Evolutionary conservation across 208 protist species (phyloP), one percentile per base, ranked within the genome.

Genomic region (Trypanosoma caninum): DNA sequence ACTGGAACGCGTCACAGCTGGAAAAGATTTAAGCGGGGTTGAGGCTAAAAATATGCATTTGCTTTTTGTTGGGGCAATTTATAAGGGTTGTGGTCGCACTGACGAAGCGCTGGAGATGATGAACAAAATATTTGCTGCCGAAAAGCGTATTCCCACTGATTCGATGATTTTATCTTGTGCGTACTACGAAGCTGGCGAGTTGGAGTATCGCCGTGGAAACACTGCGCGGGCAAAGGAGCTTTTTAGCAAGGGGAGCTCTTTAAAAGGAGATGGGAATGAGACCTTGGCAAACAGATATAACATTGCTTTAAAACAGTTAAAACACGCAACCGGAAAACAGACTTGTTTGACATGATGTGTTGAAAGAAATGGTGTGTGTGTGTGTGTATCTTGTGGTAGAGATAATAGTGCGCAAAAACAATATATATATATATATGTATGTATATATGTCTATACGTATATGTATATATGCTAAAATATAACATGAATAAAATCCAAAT

Each of bases 231-330:
- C 89, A 45, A 92, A 92, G 59, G 63, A 84, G 51, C 58, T 91
- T n/a, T 91, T 96, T 37, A 77, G 81, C 2, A 86, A 87, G 55
- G 89, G 89, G 45, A 76, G 74, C 52, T 81, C 73, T 35, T 71
- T 96, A 53, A 91, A 89, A 38, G 89, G 89, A n/a, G 86, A 93
- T 63, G 83, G 87, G 40, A 93, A 92, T 56, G 89, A 96, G 40
- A 96, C 89, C 11, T 65, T 96, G 16, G 45, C 77, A 37, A 96
- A 96, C 60, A 73, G 89, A 44, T 96, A 93, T 74, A 80, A 61
- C 59, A 91, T 93, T 57, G 89, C 84, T 31, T 82, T 94, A 71
- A 92, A 91, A 65, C 89, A 93, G 61, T 75, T 96, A 51, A 87
- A 87, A 63, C 80, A 77, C 25, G 48, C 47, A 1, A 87, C 89